Evolutionary conservation across 371 early-diverging fungal species (phyloP).

Genomic region (Lichtheimia hyalospora): DNA sequence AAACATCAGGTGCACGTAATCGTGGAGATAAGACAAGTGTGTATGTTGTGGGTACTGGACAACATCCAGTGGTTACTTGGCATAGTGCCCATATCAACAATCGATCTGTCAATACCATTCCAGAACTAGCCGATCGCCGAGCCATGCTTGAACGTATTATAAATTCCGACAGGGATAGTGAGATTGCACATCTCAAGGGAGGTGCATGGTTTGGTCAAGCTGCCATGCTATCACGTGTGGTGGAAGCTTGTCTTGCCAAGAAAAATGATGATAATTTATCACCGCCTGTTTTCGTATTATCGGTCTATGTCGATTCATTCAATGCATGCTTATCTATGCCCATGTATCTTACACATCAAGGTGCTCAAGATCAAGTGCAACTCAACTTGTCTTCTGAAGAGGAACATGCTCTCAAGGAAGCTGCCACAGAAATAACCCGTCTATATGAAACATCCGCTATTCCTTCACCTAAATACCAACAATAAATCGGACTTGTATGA

Average conservation of each 20-base stretch:
- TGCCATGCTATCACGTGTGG: slow-evolving; percentile 62
- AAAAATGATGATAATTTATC: slow-evolving; percentile 41
- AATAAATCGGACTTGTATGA: too few relatives aligned
- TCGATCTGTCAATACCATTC: slow-evolving; percentile 50
- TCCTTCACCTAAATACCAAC: too few relatives aligned
- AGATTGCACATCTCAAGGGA: slow-evolving; percentile 79
- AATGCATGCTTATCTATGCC: slow-evolving; percentile 67
- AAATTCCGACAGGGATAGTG: slow-evolving; percentile 57
- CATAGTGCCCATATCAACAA: slow-evolving; percentile 65
- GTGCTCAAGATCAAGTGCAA: slow-evolving; percentile 58
- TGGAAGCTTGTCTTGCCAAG: slow-evolving; percentile 48
- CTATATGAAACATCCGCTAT: background rate
- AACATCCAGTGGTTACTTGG: slow-evolving; percentile 73
- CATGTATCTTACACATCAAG: slow-evolving; percentile 55
- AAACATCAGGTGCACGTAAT: slow-evolving; percentile 4
- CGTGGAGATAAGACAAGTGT: slow-evolving; percentile 14
- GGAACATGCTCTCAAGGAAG: slow-evolving; percentile 2
- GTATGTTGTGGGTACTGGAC: slow-evolving; percentile 78
- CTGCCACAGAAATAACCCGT: background rate
- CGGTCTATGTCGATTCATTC: slow-evolving; percentile 59
- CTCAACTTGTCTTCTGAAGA: slow-evolving; percentile 38
- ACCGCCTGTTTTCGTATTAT: slow-evolving; percentile 42
- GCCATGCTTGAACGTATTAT: slow-evolving; percentile 48
- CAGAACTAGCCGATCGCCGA: slow-evolving; percentile 44
- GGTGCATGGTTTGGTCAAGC: slow-evolving; percentile 81